A percentile compares a stretch with the other conserved stretches of the same genome.
Conservation (phyloP, 2,329 filamentous ascomycete genomes). For the Fusarium falciforme region DNA sequence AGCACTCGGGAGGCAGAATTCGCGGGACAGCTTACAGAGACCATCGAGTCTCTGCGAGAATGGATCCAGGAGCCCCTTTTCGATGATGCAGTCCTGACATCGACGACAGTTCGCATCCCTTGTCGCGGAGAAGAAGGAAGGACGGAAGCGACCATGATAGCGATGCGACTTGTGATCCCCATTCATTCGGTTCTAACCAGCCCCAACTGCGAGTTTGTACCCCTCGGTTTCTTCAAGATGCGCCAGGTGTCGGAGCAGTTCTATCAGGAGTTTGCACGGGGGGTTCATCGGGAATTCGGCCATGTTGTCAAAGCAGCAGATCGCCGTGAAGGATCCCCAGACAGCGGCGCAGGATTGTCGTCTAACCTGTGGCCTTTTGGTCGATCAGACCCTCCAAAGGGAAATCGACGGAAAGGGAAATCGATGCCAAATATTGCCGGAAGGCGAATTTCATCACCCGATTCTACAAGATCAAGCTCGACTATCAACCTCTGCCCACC, state of each 20-base stretch:
- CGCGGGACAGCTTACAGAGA: conserved; percentile 55
- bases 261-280: conserved; percentile 69
- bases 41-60: conserved; percentile 54
- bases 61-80: conserved; percentile 59
- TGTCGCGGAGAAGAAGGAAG: conserved; percentile 42
- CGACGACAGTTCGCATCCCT: conserved; percentile 57
- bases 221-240: conserved; percentile 73
- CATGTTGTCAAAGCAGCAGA: conserved; percentile 53
- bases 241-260: conserved; percentile 73
- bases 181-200: conserved; percentile 67
- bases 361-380: conserved; percentile 29
- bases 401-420: conserved; percentile 5
- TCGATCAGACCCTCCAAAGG: conserved; percentile 14
- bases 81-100: conserved; percentile 58
- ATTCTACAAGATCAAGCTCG: conserved; percentile 37
- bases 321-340: conserved; percentile 7
- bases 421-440: conserved; percentile 8
- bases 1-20: conserved; percentile 58
- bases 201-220: conserved; percentile 67
- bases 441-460: conserved; percentile 25
- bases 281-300: conserved; percentile 70
- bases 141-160: conserved; percentile 54
- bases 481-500: conserved; percentile 43
- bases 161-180: conserved; percentile 71
- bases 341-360: conserved; percentile 1